Evolutionary conservation across 805 yeast genomes (phyloP).

Genomic region (Ogataea allantospora): DNA sequence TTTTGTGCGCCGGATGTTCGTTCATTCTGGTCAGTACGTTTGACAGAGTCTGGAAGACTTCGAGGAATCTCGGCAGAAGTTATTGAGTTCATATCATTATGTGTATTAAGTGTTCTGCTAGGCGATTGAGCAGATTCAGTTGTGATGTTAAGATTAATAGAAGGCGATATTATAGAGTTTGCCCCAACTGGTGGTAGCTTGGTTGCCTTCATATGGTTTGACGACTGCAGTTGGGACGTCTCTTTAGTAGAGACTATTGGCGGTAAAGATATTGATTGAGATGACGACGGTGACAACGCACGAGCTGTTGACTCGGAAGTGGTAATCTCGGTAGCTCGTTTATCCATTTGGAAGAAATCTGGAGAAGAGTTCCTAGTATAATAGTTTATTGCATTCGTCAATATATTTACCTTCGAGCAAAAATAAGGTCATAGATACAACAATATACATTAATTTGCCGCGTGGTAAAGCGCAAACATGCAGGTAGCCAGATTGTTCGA

Average conservation of each 20-base stretch:
- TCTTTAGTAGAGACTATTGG: constrained; percentile 12
- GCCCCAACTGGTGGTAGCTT: not conserved
- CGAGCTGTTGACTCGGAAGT: not conserved
- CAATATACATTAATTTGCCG: constrained; percentile 10
- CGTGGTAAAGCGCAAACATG: constrained; percentile 9
- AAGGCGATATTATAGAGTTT: not conserved
- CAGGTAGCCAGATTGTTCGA: constrained; percentile 2
- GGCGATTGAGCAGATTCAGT: not conserved
- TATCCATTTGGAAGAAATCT: not conserved
- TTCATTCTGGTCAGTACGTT: constrained; percentile 2
- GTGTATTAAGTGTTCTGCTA: not conserved
- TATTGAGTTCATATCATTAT: not conserved
- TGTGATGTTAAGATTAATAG: not conserved
- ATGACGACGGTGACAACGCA: not conserved
- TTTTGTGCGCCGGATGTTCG: not conserved
- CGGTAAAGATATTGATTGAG: constrained; percentile 14
- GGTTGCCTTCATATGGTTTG: not conserved
- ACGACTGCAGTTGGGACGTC: not conserved
- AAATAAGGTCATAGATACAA: constrained; percentile 7
- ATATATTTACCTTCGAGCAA: not conserved
- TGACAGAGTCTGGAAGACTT: constrained; percentile 15
- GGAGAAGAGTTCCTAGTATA: not conserved
- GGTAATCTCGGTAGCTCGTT: not conserved
- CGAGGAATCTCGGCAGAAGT: constrained; percentile 12
- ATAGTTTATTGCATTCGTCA: not conserved